A percentile compares a stretch with the other conserved stretches of the same genome.
These are phyloP conservation scores for Mixia osmundae DNA, from an alignment of 1,284 basidiomycete genomes.

Conservation along the genomic window DNA sequence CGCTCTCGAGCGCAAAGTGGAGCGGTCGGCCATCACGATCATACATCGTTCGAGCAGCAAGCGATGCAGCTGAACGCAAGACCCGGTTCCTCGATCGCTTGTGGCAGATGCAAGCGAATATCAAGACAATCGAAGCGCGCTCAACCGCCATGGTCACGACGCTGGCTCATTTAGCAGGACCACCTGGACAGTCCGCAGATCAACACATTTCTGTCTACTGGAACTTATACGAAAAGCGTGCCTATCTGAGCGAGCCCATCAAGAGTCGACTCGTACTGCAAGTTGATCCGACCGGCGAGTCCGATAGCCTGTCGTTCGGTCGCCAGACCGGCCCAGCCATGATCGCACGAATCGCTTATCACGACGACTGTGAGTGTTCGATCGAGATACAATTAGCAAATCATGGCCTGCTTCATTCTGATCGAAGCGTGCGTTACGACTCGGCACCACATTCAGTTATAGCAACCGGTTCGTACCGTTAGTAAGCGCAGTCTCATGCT, in stretches of 20 bases:
- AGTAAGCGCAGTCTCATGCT: too few relatives aligned
- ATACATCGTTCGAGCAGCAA: constrained; percentile 50
- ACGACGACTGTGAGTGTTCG: too few relatives aligned
- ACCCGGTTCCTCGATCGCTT: constrained; percentile 9
- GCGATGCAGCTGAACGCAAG: constrained; percentile 14
- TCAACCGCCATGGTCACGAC: constrained; percentile 1
- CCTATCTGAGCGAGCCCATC: constrained; percentile 2
- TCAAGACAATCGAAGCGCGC: constrained; percentile 2
- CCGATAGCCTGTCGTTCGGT: too few relatives aligned
- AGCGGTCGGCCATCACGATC: constrained; percentile 57
- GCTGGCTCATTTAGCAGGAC: neutral
- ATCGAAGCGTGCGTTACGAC: too few relatives aligned
- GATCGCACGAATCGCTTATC: too few relatives aligned
- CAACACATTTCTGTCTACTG: constrained; percentile 1
- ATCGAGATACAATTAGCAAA: too few relatives aligned
- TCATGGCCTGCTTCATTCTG: too few relatives aligned
- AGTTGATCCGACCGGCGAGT: neutral
- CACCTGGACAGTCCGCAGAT: too few relatives aligned
- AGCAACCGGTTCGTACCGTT: too few relatives aligned
- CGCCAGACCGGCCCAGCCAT: too few relatives aligned
- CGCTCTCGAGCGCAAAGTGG: constrained; percentile 23
- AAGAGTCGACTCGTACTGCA: constrained; percentile 1
- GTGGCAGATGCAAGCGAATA: constrained; percentile 4
- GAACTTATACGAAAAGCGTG: constrained; percentile 7
- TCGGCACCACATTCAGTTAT: too few relatives aligned